Evolutionary conservation across 1,139 yeast genomes (phyloP).

Genomic region (Hanseniaspora gamundiae): DNA sequence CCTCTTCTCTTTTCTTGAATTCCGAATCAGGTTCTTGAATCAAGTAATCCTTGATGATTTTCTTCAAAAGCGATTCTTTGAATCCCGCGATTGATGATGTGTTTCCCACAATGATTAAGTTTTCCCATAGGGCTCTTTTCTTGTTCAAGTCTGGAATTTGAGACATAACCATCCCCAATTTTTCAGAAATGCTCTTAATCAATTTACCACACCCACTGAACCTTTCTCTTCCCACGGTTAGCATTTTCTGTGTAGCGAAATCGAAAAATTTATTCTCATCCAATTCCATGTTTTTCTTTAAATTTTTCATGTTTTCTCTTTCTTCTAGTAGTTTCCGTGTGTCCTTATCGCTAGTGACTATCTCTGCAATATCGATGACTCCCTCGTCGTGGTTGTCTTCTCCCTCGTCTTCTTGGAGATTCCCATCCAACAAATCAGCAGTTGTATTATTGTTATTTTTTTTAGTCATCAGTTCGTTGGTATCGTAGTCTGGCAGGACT

Average conservation of each 20-base stretch:
- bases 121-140: constrained; percentile 81
- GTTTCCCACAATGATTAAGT: constrained; percentile 66
- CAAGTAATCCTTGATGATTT: constrained; percentile 47
- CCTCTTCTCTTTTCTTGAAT: constrained; percentile 25
- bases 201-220: constrained; percentile 64
- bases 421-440: not conserved
- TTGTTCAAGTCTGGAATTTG: constrained; percentile 55
- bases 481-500: constrained; percentile 32
- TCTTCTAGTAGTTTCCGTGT: constrained; percentile 54
- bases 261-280: constrained; percentile 61
- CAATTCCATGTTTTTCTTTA: constrained; percentile 39
- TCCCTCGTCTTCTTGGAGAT: constrained; percentile 17
- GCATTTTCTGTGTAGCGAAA: constrained; percentile 37
- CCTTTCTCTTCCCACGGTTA: constrained; percentile 69
- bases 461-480: constrained; percentile 9
- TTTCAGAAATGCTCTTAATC: constrained; percentile 40
- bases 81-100: constrained; percentile 68
- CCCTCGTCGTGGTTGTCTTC: constrained; percentile 44
- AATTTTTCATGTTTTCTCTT: constrained; percentile 36
- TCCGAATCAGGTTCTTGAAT: constrained; percentile 29
- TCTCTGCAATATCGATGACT: constrained; percentile 77
- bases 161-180: constrained; percentile 41
- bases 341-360: constrained; percentile 61
- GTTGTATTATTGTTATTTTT: not conserved
- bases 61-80: constrained; percentile 52